phyloP scores from a whole-genome alignment of 2,329 filamentous ascomycete genomes.

The Penicillium hesseltinei region DNA sequence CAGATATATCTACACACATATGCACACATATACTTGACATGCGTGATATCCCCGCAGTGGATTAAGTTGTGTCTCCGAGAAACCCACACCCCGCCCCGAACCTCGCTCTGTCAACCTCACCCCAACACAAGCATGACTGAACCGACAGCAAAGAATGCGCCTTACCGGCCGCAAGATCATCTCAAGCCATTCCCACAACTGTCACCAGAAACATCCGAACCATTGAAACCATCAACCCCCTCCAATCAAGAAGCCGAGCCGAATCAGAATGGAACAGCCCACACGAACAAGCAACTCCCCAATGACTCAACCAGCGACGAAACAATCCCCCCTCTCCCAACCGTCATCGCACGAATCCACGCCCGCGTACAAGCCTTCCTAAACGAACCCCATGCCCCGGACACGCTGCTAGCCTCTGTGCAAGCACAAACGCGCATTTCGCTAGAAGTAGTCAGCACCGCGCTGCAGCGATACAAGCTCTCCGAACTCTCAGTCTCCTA shows the following conservation, averaged over 20 bases:
- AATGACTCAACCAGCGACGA: not conserved
- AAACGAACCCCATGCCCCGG: conserved; percentile 55
- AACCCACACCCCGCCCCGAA: conserved; percentile 3
- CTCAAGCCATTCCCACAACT: conserved; percentile 6
- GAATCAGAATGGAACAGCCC: conserved; percentile 8
- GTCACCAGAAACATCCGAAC: not conserved
- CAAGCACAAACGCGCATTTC: conserved; percentile 74
- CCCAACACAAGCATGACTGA: conserved; percentile 2
- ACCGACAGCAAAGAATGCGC: not conserved
- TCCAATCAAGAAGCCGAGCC: not conserved
- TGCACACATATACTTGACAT: not conserved
- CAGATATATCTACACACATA: not conserved
- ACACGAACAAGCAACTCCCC: not conserved
- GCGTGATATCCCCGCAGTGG: conserved; percentile 5
- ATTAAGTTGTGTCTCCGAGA: conserved; percentile 5
- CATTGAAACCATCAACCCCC: not conserved
- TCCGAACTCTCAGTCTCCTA: conserved; percentile 85
- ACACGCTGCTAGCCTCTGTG: conserved; percentile 58
- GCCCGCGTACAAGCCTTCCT: conserved; percentile 64
- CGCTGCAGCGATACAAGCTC: conserved; percentile 72
- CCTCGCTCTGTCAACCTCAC: conserved; percentile 1
- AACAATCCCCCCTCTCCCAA: conserved; percentile 42
- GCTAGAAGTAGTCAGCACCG: conserved; percentile 70
- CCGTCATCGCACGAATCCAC: conserved; percentile 66
- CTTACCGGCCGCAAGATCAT: conserved; percentile 4